These are phyloP conservation scores for Whalleya microplaca DNA, from an alignment of 2,329 filamentous ascomycete genomes.

Conservation along the genomic window DNA sequence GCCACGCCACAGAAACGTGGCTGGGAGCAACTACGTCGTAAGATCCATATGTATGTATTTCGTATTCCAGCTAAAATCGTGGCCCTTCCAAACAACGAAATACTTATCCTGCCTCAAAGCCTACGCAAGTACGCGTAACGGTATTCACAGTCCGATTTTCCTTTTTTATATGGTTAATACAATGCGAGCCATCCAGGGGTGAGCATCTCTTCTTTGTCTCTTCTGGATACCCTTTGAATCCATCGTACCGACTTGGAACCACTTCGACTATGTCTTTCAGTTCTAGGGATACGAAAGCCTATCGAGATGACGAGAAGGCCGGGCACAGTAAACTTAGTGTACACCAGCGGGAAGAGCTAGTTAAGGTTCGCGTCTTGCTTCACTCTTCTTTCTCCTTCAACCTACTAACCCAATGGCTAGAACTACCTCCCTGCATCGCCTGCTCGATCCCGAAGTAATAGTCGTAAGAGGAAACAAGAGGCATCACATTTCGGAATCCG, in stretches of 20 bases:
- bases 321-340: slow-evolving; percentile 46
- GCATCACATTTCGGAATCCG: slow-evolving; percentile 59
- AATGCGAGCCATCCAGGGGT: not conserved
- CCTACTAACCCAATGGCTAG: slow-evolving; percentile 19
- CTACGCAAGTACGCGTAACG: slow-evolving; percentile 9
- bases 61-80: slow-evolving; percentile 8
- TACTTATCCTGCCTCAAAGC: slow-evolving; percentile 10
- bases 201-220: slow-evolving; percentile 3
- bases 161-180: not conserved
- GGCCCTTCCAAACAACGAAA: slow-evolving; percentile 4
- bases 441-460: slow-evolving; percentile 32
- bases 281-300: slow-evolving; percentile 44
- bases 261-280: slow-evolving; percentile 41
- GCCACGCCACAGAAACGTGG: not conserved
- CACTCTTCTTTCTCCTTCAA: not conserved
- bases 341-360: slow-evolving; percentile 49
- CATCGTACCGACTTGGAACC: slow-evolving; percentile 1
- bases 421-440: slow-evolving; percentile 34
- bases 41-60: not conserved
- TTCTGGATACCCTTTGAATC: not conserved
- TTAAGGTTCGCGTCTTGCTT: slow-evolving; percentile 42
- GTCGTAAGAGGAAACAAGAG: slow-evolving; percentile 35
- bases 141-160: slow-evolving; percentile 2
- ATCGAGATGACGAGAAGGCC: slow-evolving; percentile 49
- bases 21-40: not conserved